Evolutionary conservation across 2,329 filamentous ascomycete species (phyloP), one percentile per base, ranked within the genome.

Genomic region (Magnaporthales sp.): DNA sequence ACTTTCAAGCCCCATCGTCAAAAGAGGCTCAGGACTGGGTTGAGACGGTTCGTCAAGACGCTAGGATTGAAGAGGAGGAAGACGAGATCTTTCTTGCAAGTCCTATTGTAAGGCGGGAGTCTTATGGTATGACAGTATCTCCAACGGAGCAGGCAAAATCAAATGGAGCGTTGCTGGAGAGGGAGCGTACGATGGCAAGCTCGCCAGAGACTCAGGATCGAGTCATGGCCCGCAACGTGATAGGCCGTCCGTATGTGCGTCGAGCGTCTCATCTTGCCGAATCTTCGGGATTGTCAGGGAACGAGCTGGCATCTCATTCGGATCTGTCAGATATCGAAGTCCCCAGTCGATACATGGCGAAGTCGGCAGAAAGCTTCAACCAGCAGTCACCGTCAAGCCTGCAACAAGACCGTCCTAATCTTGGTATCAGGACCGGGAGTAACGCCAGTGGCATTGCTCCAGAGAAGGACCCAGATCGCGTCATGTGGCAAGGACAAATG

Each of bases 401-500:
- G 54, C 54, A 11, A 24, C n/a, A 56, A 4, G 67, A 70, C 71
- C 74, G 74, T 38, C 76, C 78, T 51, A 76, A 75, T 62, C 68
- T 79, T 13, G 77, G 73, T 54, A 76, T 77, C 64, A 82, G 85
- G 62, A 91, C 89, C 66, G 74, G 81, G 9, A 90, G 86, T 75
- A 89, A 91, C 72, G 77, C 84, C 65, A 90, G 88, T 71, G 86
- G 82, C 65, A 76, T 81, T 70, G 79, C 80, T 68, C 71, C 81
- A 56, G 83, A 89, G 66, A 81, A 84, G 66, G 92, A 95, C 69
- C 88, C 90, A 0, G 93, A 97, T 75, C 89, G 93, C 29, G 90
- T 98, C n/a, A 86, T 98, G 61, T 97, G 91, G 85, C 93, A 98
- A 75, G 93, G 94, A 65, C 93, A 92, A 83, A 86, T 98, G 32